Evolutionary conservation across 2,329 filamentous ascomycete species (phyloP).

Genomic region (Gyromitra esculenta): DNA sequence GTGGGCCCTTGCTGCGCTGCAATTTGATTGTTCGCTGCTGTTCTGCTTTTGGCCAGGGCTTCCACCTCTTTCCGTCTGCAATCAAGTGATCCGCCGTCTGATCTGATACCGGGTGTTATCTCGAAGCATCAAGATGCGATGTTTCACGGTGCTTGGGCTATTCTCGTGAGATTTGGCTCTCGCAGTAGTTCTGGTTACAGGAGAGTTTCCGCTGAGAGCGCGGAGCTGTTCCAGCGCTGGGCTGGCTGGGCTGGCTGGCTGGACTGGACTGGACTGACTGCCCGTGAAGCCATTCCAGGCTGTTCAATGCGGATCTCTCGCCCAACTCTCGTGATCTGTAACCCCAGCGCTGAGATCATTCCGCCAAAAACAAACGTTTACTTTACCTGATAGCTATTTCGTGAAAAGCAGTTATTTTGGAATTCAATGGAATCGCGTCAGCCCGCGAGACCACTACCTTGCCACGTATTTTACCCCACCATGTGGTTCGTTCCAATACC

Average conservation of each 20-base stretch:
- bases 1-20: conserved; percentile 39
- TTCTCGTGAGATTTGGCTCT: neutral
- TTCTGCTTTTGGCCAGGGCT: conserved; percentile 12
- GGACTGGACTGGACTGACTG: neutral
- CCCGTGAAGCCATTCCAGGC: neutral
- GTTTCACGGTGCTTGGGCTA: conserved; percentile 14
- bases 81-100: conserved; percentile 31
- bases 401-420: conserved; percentile 15
- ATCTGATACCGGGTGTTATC: conserved; percentile 43
- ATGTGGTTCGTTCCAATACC: conserved; percentile 50
- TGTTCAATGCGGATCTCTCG: neutral
- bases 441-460: conserved; percentile 42
- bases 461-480: conserved; percentile 51
- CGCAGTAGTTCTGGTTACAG: no score
- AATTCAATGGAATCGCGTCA: conserved; percentile 20
- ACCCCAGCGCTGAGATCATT: neutral
- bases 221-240: no score
- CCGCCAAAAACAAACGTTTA: conserved; percentile 17
- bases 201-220: neutral
- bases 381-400: conserved; percentile 13
- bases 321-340: neutral
- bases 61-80: conserved; percentile 15
- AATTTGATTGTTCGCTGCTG: conserved; percentile 32
- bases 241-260: no score
- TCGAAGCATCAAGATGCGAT: conserved; percentile 21